Conservation (phyloP, 1,139 yeast genomes). For the Geotrichum citri-aurantii region DNA sequence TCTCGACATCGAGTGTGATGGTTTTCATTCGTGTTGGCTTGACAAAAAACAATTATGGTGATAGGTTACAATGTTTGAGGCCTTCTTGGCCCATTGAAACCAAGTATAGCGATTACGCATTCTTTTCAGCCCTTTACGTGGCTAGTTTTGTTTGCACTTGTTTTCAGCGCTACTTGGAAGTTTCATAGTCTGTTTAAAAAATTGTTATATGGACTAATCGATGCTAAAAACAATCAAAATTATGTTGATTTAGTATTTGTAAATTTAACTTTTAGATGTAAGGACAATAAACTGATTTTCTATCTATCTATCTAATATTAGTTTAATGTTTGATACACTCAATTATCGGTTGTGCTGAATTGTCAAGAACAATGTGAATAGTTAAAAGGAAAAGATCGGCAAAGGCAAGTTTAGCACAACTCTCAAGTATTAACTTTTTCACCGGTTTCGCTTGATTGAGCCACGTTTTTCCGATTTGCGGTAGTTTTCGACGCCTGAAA, state of each 20-base stretch:
- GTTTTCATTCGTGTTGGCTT: neutral
- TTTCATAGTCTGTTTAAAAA: neutral
- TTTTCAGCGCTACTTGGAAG: neutral
- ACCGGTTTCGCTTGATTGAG: neutral
- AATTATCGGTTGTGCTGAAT: too few relatives aligned
- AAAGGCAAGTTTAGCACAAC: neutral
- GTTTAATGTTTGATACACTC: too few relatives aligned
- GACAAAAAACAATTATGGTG: neutral
- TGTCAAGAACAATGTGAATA: neutral
- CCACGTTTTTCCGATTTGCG: neutral
- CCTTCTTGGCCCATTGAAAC: neutral
- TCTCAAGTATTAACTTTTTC: neutral
- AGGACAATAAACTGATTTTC: too few relatives aligned
- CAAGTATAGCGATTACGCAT: neutral
- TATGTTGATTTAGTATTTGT: too few relatives aligned
- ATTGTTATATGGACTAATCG: neutral
- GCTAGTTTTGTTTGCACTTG: neutral
- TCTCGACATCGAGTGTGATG: neutral
- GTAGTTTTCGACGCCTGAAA: neutral
- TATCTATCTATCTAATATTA: too few relatives aligned
- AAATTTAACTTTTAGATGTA: too few relatives aligned
- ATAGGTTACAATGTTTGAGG: neutral
- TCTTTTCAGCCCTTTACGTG: neutral
- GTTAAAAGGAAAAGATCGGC: too few relatives aligned
- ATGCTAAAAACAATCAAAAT: too few relatives aligned